Base-by-base conservation (phyloP, 352 stramenopile species). In the Phytophthora pluvialis region DNA sequence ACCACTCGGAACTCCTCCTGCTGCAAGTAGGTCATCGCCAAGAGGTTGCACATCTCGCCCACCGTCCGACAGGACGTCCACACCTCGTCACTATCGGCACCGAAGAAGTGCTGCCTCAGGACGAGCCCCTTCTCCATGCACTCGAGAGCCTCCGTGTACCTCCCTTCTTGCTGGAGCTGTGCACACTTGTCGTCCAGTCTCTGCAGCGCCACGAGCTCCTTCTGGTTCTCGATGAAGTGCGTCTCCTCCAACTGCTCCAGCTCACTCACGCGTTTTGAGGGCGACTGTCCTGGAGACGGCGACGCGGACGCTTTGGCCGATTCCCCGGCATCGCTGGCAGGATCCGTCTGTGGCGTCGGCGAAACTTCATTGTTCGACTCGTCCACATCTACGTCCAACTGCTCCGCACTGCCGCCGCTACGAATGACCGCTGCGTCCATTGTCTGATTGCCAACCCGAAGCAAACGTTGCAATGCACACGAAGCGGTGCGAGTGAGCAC, bases 1-100 rank as follows among this genome's bases (percentile, higher is more conserved):
- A 94, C 88, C 45, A 98, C 93, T 12, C 79, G 73, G 53, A 98
- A 98, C 50, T 97, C 88, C 43, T 96, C 94, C 55, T 98, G 91
- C 70, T 98, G 94, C 28, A 98, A 63, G 55, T 97, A 98, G n/a
- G 88, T 98, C 94, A 98, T 98, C 7, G 94, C 93, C 16, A 98
- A 78, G 18, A 98, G 68, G 72, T 98, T 98, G 78, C 91, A 98
- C 88, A 98, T 97, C 64, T 98, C 93, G n/a, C 91, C 93, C 6
- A 98, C 88, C 0, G 90, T 98, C 67, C 93, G 94, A 75, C 94
- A 98, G 4, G 88, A 91, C 5, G 66, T 61, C 79, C 88, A 93
- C 2, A 98, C 92, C 58, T 98, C 86, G 29, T 97, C 80, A 31
- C 90, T 97, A 25, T 96, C 91, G 18, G 83, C 81, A 6, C 94